These are phyloP conservation scores for Colletotrichum shisoi DNA, from an alignment of 2,329 filamentous ascomycete species.

Conservation along the genomic window DNA sequence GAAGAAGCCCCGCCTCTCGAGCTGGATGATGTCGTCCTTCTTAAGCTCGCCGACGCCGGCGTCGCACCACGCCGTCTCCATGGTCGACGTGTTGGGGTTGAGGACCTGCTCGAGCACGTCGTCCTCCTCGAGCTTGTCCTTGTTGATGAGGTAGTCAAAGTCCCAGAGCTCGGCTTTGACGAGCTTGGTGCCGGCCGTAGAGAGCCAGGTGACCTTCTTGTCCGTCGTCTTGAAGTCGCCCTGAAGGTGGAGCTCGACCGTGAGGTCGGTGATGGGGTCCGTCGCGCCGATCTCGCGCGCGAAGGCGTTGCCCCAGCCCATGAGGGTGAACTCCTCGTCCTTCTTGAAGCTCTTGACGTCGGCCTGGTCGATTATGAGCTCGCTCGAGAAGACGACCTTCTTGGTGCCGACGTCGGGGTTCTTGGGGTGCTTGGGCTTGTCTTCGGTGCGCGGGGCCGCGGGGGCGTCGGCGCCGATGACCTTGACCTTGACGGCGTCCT, in stretches of 20 bases:
- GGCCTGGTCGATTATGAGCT: constrained; percentile 83
- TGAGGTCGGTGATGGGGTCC: constrained; percentile 71
- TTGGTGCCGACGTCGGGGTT: constrained; percentile 85
- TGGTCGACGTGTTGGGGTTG: constrained; percentile 76
- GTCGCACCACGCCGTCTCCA: constrained; percentile 79
- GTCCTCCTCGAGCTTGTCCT: constrained; percentile 90
- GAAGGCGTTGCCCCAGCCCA: constrained; percentile 94
- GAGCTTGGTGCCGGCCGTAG: constrained; percentile 76
- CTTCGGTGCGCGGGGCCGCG: constrained; percentile 68
- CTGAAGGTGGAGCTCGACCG: constrained; percentile 86
- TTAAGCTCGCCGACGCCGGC: constrained; percentile 80
- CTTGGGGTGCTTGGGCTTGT: constrained; percentile 89
- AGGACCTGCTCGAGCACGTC: constrained; percentile 86
- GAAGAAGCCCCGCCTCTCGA: constrained; percentile 93
- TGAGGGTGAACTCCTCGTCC: constrained; percentile 91
- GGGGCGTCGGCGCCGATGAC: constrained; percentile 74
- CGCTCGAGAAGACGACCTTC: constrained; percentile 79
- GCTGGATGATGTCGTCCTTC: constrained; percentile 91
- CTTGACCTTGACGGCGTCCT: constrained; percentile 74
- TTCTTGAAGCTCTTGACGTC: constrained; percentile 83
- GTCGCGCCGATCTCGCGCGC: constrained; percentile 70
- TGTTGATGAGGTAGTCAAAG: constrained; percentile 94
- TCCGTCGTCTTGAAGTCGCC: constrained; percentile 94
- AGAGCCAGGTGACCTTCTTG: constrained; percentile 97
- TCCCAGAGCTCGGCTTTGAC: constrained; percentile 87